Evolutionary conservation across 176 grass and related monocot species (phyloP).

Genomic region (Bonia amplexicaulis): DNA sequence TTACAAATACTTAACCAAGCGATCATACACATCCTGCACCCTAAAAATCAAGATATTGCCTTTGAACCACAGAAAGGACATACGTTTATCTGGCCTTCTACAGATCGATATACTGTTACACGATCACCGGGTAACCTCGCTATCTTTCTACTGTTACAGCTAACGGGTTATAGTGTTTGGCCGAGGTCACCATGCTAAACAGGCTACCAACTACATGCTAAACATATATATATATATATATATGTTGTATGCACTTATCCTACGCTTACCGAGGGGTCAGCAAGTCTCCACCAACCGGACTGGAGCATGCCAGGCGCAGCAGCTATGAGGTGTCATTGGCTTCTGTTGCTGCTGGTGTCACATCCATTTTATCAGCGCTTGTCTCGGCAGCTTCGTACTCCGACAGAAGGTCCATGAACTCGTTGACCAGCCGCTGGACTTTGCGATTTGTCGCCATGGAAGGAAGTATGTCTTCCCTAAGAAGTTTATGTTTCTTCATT

Average conservation of each 20-base stretch:
- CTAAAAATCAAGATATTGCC: background rate
- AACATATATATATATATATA: no score
- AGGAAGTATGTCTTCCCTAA: constrained; percentile 82
- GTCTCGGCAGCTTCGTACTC: constrained; percentile 53
- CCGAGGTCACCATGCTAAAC: constrained; percentile 15
- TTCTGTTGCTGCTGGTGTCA: background rate
- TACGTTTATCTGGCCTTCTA: constrained; percentile 23
- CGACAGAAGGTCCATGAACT: constrained; percentile 89
- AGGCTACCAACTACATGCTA: constrained; percentile 30
- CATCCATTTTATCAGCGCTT: constrained; percentile 41
- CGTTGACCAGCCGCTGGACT: constrained; percentile 81
- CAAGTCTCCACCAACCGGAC: constrained; percentile 18
- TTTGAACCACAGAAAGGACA: background rate
- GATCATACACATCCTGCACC: background rate
- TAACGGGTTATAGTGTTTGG: constrained; percentile 11
- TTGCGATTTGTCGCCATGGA: constrained; percentile 89
- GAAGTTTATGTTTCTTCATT: constrained; percentile 85
- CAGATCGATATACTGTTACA: constrained; percentile 39
- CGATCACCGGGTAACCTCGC: constrained; percentile 15
- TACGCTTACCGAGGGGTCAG: constrained; percentile 54
- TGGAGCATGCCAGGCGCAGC: background rate
- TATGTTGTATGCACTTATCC: background rate
- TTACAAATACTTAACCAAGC: background rate
- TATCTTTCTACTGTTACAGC: constrained; percentile 40
- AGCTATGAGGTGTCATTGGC: background rate